These are phyloP conservation scores for Exutisphaerella laricina DNA, from an alignment of 2,329 filamentous ascomycete species.

Conservation along the genomic window DNA sequence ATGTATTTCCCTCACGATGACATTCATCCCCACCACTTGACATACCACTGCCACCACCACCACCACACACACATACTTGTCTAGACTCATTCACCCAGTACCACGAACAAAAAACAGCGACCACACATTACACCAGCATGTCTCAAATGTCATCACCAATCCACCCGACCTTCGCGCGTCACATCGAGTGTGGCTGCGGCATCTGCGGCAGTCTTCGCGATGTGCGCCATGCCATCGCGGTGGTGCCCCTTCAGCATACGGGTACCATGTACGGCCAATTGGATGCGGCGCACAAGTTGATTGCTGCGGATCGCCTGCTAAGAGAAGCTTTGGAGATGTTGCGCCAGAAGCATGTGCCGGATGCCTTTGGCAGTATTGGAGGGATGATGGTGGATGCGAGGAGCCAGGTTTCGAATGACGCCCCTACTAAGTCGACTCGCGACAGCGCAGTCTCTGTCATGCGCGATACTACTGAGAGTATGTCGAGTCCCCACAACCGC, in stretches of 20 bases:
- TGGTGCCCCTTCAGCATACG: slow-evolving; percentile 1
- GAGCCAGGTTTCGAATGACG: not conserved
- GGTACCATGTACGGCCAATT: not conserved
- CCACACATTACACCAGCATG: not conserved
- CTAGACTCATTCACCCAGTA: not conserved
- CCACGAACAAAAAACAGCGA: not conserved
- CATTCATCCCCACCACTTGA: too few species aligned
- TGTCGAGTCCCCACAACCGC: slow-evolving; percentile 1
- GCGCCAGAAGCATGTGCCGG: not conserved
- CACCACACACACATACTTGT: not conserved
- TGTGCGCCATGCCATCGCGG: not conserved
- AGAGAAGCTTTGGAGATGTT: not conserved
- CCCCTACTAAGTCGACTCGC: not conserved
- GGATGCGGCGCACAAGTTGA: not conserved
- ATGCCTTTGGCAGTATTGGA: not conserved
- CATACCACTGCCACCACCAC: not conserved
- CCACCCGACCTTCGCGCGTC: slow-evolving; percentile 2
- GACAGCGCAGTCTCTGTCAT: slow-evolving; percentile 4
- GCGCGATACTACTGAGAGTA: slow-evolving; percentile 1
- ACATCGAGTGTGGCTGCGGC: slow-evolving; percentile 1
- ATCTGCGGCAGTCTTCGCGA: slow-evolving; percentile 1
- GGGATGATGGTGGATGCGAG: not conserved
- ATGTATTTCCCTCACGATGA: too few species aligned
- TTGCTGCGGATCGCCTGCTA: not conserved
- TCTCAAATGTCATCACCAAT: slow-evolving; percentile 3